Evolutionary conservation across 2,329 filamentous ascomycete species (phyloP), one percentile per base, ranked within the genome.

Genomic region (Periconia macrospinosa): DNA sequence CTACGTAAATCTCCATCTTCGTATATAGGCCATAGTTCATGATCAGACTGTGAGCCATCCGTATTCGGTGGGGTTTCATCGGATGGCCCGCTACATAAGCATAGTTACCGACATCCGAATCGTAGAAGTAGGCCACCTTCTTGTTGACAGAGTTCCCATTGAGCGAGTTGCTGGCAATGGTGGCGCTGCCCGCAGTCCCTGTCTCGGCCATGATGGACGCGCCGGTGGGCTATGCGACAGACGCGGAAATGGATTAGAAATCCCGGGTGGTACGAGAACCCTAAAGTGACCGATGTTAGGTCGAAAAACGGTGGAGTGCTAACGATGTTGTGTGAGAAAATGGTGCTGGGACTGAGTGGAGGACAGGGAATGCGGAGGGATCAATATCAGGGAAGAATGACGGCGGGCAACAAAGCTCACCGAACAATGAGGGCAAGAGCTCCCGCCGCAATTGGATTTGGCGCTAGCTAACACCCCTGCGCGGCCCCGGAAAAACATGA

Each of bases 101-200:
- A 80, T 97, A 97, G 76, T 97, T 97, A 61, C 93, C 93, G 71
- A 97, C 94, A 77, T 97, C 93, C 2, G 91, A 95, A 72, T 97
- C 93, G 82, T 97, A 97, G 76, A 97, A 97, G 78, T 97, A 97
- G 52, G 93, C 93, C 54, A 97, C 91, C 71, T 93, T 91, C 78
- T 94, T 96, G 46, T 57, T 59, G 27, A 65, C 62, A 3, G 62
- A 56, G 20, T 60, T 63, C 55, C 70, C 69, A 50, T 67, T 62
- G 46, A 52, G 41, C 8, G 50, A 58, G 41, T 56, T 40, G 43
- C 57, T 53, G 43, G 45, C 35, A 19, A 58, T 57, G 14, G 54
- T 48, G 18, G 56, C 59, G 61, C 61, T 65, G 35, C 63, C 57
- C 40, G 41, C 45, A 53, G 52, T 50, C 44, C 60, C 50, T 14